phyloP scores from a whole-genome alignment of 495 filamentous ascomycete genomes.

The Amorphotheca resinae region DNA sequence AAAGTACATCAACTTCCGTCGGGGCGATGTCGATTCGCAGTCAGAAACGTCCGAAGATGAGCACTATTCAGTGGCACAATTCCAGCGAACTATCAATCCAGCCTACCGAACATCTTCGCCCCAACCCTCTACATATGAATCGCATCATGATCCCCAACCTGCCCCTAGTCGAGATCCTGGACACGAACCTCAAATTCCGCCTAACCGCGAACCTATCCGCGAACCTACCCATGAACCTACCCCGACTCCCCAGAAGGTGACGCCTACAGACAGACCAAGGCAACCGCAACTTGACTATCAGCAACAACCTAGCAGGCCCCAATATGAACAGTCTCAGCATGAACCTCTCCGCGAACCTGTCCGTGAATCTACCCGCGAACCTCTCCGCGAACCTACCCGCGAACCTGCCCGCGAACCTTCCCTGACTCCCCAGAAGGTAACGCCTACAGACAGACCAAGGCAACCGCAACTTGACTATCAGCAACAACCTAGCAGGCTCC shows the following conservation, averaged over 20 bases:
- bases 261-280: constrained; percentile 13
- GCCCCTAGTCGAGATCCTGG: constrained; percentile 51
- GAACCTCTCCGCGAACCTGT: too few species aligned
- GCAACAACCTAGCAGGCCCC: constrained; percentile 5
- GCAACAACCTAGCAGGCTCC: constrained; percentile 6
- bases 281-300: constrained; percentile 17
- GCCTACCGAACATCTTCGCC: constrained; percentile 87
- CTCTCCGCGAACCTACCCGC: constrained; percentile 33
- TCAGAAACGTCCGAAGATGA: constrained; percentile 79
- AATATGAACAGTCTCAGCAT: constrained; percentile 21
- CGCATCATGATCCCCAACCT: constrained; percentile 73
- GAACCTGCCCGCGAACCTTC: constrained; percentile 43
- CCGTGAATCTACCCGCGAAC: too few species aligned
- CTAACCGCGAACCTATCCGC: too few species aligned
- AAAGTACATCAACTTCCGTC: constrained; percentile 97
- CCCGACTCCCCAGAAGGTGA: constrained; percentile 42
- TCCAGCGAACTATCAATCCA: constrained; percentile 88
- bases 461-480: constrained; percentile 17
- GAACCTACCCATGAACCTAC: constrained; percentile 40
- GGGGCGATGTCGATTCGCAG: constrained; percentile 71
- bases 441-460: constrained; percentile 13
- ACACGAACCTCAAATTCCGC: constrained; percentile 32
- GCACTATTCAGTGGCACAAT: constrained; percentile 85
- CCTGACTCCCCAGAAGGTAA: constrained; percentile 42
- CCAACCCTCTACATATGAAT: constrained; percentile 67